Conservation (phyloP, 371 early-diverging fungal genomes). For the Mortierella sp. region DNA sequence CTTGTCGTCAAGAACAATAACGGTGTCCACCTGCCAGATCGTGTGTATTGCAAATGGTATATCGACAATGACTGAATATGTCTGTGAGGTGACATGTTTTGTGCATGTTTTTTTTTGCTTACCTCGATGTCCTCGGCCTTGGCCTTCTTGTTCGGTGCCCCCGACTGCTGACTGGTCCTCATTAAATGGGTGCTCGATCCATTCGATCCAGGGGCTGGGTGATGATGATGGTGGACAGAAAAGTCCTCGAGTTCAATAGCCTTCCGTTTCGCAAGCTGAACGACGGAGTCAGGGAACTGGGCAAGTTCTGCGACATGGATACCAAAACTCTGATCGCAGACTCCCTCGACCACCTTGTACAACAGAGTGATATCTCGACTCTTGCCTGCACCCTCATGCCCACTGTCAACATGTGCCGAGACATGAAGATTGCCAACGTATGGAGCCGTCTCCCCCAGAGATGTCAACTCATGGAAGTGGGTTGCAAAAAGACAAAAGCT, state of each 20-base stretch:
- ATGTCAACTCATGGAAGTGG: conserved; percentile 98
- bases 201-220: not conserved
- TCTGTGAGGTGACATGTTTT: not conserved
- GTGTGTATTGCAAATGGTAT: not conserved
- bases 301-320: conserved; percentile 98
- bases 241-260: conserved; percentile 88
- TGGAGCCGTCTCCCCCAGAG: conserved; percentile 76
- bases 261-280: conserved; percentile 89
- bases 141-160: conserved; percentile 29
- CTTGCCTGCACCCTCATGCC: conserved; percentile 33
- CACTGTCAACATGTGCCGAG: conserved; percentile 75
- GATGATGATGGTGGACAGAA: conserved; percentile 34
- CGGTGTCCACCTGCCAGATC: not conserved
- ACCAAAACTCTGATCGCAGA: conserved; percentile 98
- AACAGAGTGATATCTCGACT: conserved; percentile 83
- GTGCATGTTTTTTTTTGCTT: conserved; percentile 24
- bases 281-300: conserved; percentile 91
- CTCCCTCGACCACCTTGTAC: conserved; percentile 88
- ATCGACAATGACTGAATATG: not conserved
- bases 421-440: conserved; percentile 93
- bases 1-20: not conserved
- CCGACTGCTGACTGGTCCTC: conserved; percentile 6
- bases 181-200: not conserved
- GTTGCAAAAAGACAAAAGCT: conserved; percentile 96
- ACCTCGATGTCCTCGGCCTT: conserved; percentile 51